Evolutionary conservation across 768 basidiomycete species (phyloP).

Genomic region (Macrolepiota dolichaula): DNA sequence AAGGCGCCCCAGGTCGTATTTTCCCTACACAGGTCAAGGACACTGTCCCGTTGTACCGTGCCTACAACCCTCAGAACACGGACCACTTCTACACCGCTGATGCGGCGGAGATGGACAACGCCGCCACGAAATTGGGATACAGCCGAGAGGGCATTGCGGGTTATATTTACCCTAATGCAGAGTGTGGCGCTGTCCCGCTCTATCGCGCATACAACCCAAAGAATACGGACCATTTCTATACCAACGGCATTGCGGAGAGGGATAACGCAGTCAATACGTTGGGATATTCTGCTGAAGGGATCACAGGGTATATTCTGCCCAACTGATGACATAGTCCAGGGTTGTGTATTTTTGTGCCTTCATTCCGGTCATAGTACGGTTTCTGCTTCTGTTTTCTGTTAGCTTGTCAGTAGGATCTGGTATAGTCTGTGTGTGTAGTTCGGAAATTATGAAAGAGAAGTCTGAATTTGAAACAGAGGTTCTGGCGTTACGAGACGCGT

Average conservation of each 20-base stretch:
- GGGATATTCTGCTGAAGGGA: slow-evolving; percentile 10
- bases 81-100: slow-evolving; percentile 15
- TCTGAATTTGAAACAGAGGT: too few species aligned
- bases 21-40: slow-evolving; percentile 1
- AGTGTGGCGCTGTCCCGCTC: slow-evolving; percentile 12
- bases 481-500: too few species aligned
- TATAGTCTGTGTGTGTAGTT: too few species aligned
- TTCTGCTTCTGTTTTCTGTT: too few species aligned
- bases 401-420: too few species aligned
- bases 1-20: slow-evolving; percentile 7
- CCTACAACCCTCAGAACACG: background rate
- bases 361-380: background rate
- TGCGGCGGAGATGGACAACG: slow-evolving; percentile 9
- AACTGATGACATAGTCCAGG: background rate
- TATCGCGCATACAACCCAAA: slow-evolving; percentile 3
- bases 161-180: slow-evolving; percentile 9
- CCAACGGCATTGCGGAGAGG: slow-evolving; percentile 1
- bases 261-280: background rate
- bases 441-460: too few species aligned
- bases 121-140: background rate
- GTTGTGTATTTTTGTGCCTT: background rate
- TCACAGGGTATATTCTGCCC: slow-evolving; percentile 11
- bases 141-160: slow-evolving; percentile 4
- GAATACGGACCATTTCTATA: slow-evolving; percentile 13
- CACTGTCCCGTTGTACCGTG: slow-evolving; percentile 11